Evolutionary conservation across 1,139 yeast species (phyloP).

Genomic region (Maudiozyma humilis): DNA sequence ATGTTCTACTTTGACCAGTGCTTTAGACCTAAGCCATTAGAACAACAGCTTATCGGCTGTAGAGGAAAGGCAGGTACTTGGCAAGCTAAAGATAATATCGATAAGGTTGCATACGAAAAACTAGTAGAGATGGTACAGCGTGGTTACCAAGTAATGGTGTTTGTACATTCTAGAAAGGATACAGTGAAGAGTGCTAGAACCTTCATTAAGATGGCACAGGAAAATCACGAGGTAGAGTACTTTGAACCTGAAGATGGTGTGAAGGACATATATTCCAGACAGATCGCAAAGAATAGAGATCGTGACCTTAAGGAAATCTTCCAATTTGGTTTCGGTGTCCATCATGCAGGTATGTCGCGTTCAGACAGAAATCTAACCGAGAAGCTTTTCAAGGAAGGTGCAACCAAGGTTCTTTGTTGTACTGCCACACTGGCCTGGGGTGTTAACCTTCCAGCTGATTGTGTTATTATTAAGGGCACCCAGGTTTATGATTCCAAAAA

Average conservation of each 20-base stretch:
- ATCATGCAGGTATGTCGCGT: constrained; percentile 95
- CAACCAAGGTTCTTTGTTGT: constrained; percentile 83
- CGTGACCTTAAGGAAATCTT: constrained; percentile 78
- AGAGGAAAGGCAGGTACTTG: constrained; percentile 73
- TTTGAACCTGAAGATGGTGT: constrained; percentile 50
- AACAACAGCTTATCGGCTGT: constrained; percentile 82
- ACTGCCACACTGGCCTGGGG: constrained; percentile 99
- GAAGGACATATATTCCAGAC: constrained; percentile 45
- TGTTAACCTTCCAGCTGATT: constrained; percentile 96
- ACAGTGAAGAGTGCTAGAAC: constrained; percentile 76
- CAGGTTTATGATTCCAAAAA: constrained; percentile 90
- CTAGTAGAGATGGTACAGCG: constrained; percentile 54
- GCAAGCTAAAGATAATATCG: constrained; percentile 69
- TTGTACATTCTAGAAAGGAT: constrained; percentile 92
- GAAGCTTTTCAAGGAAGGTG: constrained; percentile 76
- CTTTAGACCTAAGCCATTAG: constrained; percentile 88
- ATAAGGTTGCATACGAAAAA: constrained; percentile 69
- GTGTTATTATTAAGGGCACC: constrained; percentile 92
- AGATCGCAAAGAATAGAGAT: constrained; percentile 65
- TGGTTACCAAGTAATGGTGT: constrained; percentile 92
- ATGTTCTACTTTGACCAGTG: constrained; percentile 91
- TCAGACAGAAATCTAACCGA: constrained; percentile 87
- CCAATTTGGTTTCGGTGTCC: constrained; percentile 79
- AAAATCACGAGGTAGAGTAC: constrained; percentile 43
- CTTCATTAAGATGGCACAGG: constrained; percentile 61